Conservation (phyloP, 495 filamentous ascomycete species). For the Corynascus novoguineensis region DNA sequence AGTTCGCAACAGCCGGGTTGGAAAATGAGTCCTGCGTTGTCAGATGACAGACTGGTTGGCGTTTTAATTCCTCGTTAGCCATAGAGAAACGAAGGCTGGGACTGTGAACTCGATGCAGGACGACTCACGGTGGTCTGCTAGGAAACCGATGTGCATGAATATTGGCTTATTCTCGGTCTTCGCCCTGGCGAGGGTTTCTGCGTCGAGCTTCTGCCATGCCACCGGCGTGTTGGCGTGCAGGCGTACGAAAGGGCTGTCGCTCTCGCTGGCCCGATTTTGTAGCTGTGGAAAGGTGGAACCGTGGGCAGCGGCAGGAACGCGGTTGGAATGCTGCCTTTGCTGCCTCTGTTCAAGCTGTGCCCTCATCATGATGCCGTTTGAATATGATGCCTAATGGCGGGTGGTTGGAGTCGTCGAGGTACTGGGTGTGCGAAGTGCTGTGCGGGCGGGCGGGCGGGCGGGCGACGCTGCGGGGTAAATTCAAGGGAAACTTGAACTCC, state of each 20-base stretch:
- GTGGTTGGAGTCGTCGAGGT: background rate
- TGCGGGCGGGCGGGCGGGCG: background rate
- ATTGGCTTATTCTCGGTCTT: constrained; percentile 75
- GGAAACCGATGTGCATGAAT: constrained; percentile 93
- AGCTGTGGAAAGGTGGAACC: constrained; percentile 30
- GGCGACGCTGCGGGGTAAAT: background rate
- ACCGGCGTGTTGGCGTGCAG: constrained; percentile 79
- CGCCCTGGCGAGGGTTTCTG: constrained; percentile 69
- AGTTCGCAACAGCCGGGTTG: constrained; percentile 68
- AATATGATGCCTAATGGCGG: background rate
- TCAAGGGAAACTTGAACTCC: background rate
- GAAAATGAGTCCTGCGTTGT: constrained; percentile 94
- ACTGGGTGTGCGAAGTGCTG: background rate
- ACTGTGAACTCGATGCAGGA: too few species aligned
- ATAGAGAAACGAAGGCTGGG: background rate
- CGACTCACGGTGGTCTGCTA: constrained; percentile 86
- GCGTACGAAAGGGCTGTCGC: constrained; percentile 78
- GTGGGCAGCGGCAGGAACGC: background rate
- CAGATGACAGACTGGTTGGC: constrained; percentile 87
- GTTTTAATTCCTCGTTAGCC: too few species aligned
- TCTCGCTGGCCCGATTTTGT: constrained; percentile 65
- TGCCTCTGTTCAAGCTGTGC: constrained; percentile 24
- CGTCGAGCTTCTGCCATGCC: constrained; percentile 87
- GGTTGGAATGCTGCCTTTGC: constrained; percentile 9
- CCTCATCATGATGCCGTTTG: constrained; percentile 23